Evolutionary conservation across 2,329 filamentous ascomycete genomes (phyloP), one percentile per base, ranked within the genome.

Genomic region (Botrytis fabae): DNA sequence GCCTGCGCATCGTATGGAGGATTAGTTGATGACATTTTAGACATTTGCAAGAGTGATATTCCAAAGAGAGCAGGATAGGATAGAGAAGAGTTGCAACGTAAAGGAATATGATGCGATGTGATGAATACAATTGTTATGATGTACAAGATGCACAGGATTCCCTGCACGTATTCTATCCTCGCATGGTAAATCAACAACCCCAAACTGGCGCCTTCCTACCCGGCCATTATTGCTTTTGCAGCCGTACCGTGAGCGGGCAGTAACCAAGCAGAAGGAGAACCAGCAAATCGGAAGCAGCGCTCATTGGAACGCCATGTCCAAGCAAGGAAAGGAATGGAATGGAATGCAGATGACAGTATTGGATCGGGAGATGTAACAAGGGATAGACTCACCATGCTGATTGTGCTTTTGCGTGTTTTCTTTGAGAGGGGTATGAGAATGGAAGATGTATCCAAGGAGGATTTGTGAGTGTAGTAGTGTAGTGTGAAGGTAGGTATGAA

Each of bases 1-100:
- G 89, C 89, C 89, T 91, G 88, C 64, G 83, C 75, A 70, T 81
- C 80, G 78, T 80, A 79, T 46, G 78, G 62, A 61, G 68, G 59
- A 72, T 77, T 78, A 76, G 74, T 75, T 73, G 76, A 72, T 73
- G 77, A 63, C 75, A 79, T 80, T 46, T 69, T 66, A 18, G 38
- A 59, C 28, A 38, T 66, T 9, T 71, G 42, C 28, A 62, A 7
- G 48, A 48, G 38, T 42, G 38, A 40, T 12, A 6, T 70, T 14
- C 22, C 22, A 14, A 14, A 16, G 2, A 9, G 54, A 35, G 22
- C 40, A 9, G 54, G n/a, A n/a, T 48, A 51, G 54, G 64, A 32
- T 59, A 32, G 59, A 70, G 25, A 60, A 38, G 57, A 32, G 22
- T n/a, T 28, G 20, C 12, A 46, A 28, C 42, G 42, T 64, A 35